These are phyloP conservation scores for Ophiostoma fasciatum DNA, from an alignment of 2,329 filamentous ascomycete species.

Conservation along the genomic window DNA sequence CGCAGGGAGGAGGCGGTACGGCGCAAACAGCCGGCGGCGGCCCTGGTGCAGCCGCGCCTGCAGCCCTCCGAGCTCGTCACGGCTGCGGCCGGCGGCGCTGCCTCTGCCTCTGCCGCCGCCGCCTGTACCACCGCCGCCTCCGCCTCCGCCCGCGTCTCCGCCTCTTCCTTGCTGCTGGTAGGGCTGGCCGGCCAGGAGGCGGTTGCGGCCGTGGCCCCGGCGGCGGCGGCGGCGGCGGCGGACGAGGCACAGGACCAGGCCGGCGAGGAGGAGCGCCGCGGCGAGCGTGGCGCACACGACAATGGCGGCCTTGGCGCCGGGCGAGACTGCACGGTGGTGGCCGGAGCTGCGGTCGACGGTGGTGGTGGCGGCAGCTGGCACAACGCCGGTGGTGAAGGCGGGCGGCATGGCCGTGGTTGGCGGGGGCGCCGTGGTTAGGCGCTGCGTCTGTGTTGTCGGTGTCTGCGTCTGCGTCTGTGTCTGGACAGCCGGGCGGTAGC, in stretches of 20 bases:
- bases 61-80: too few relatives aligned
- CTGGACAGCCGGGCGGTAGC: neutral
- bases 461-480: too few relatives aligned
- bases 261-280: constrained; percentile 22
- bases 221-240: constrained; percentile 13
- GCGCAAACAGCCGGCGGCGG: constrained; percentile 3
- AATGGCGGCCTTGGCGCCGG: constrained; percentile 29
- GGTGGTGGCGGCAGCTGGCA: neutral
- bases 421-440: neutral
- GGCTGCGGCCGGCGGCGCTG: constrained; percentile 1
- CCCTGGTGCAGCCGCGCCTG: constrained; percentile 8
- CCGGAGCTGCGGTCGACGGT: neutral
- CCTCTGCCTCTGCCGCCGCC: neutral
- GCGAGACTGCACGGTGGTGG: constrained; percentile 13
- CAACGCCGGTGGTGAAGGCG: neutral
- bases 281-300: constrained; percentile 26
- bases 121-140: neutral
- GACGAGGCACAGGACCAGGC: constrained; percentile 23
- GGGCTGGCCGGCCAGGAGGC: neutral
- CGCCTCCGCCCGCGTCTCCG: neutral
- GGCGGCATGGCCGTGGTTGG: neutral
- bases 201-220: too few relatives aligned
- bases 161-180: constrained; percentile 3
- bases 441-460: neutral
- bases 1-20: constrained; percentile 4